Conservation (phyloP, 139 green algal genomes). For the Chlorella sp. region DNA sequence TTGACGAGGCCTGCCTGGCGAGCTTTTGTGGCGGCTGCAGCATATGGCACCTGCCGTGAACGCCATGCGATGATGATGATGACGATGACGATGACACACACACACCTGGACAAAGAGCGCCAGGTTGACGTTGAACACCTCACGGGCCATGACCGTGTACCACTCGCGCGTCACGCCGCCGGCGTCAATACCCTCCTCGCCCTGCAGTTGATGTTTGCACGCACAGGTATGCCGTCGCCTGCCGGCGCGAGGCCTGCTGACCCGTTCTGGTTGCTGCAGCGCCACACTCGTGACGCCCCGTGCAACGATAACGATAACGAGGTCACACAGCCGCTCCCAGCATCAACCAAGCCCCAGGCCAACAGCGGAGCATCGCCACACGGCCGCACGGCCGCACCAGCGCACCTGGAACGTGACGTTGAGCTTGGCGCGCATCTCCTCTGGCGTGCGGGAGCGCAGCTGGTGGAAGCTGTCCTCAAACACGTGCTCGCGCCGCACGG, state of each 20-base stretch:
- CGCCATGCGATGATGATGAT: too few species aligned
- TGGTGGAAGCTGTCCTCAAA: slow-evolving; percentile 98
- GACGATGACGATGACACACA: too few species aligned
- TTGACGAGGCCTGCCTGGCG: too few species aligned
- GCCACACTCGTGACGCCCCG: too few species aligned
- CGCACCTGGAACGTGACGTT: slow-evolving; percentile 65
- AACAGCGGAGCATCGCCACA: too few species aligned
- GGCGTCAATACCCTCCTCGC: slow-evolving; percentile 96
- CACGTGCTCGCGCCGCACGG: slow-evolving; percentile 78
- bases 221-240: neutral
- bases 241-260: too few species aligned
- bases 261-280: too few species aligned
- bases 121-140: slow-evolving; percentile 95
- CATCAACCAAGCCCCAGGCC: too few species aligned
- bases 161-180: slow-evolving; percentile 93
- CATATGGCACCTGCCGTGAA: too few species aligned
- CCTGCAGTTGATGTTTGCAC: slow-evolving; percentile 20
- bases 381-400: too few species aligned
- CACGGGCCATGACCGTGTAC: slow-evolving; percentile 90
- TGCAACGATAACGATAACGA: neutral
- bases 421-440: slow-evolving; percentile 77
- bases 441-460: slow-evolving; percentile 70
- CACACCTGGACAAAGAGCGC: slow-evolving; percentile 79
- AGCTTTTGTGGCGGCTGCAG: too few species aligned
- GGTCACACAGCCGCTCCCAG: neutral